Percentiles rank a stretch among this genome's conserved stretches.
Conservation (phyloP, 257 asterid species). For the Nicotiana sylvestris region DNA sequence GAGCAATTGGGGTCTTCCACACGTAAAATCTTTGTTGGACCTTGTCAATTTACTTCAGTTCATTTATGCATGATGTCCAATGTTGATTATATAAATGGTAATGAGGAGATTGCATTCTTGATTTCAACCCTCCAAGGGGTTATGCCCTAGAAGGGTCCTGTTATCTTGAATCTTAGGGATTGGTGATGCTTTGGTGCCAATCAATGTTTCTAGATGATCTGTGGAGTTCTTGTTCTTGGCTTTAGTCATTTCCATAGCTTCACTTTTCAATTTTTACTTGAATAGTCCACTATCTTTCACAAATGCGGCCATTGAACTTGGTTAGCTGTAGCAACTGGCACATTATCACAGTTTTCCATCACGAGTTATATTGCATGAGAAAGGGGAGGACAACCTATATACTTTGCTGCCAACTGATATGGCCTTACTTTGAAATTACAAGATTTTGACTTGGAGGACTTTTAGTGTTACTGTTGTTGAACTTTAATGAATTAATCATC, state of each 20-base stretch:
- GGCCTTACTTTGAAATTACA: background rate
- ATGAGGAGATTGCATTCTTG: background rate
- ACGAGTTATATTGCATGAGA: background rate
- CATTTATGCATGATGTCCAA: background rate
- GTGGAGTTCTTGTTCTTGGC: background rate
- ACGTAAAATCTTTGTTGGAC: background rate
- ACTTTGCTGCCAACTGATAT: background rate
- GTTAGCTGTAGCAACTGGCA: conserved; percentile 3
- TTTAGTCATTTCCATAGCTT: background rate
- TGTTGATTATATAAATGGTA: background rate
- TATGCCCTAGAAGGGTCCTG: background rate
- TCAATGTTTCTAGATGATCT: background rate
- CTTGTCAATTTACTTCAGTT: background rate
- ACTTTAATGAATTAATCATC: background rate
- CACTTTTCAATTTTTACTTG: background rate
- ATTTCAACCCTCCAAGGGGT: background rate
- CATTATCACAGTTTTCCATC: background rate
- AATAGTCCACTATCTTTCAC: background rate
- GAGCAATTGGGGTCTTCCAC: background rate
- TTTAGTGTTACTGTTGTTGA: background rate
- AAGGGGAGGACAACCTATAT: conserved; percentile 5
- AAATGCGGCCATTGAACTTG: background rate
- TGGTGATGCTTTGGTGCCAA: background rate
- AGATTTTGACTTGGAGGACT: background rate
- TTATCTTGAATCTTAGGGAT: background rate